phyloP scores from a whole-genome alignment of 2,329 filamentous ascomycete genomes.

The Aspergillus latus region DNA sequence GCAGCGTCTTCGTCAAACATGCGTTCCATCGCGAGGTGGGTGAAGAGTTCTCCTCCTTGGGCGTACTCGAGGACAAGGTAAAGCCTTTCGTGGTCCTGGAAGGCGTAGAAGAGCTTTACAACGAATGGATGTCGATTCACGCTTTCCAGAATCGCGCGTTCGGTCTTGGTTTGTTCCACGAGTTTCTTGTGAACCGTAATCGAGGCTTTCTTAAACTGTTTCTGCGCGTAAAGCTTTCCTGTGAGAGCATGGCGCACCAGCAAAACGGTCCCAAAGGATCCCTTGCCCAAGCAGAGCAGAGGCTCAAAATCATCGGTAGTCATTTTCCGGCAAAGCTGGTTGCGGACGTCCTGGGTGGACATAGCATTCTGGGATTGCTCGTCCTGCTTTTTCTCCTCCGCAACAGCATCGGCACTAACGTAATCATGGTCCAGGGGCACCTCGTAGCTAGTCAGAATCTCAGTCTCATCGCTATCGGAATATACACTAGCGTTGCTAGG shows the following conservation, averaged over 20 bases:
- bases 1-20: constrained; percentile 91
- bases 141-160: constrained; percentile 89
- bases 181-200: constrained; percentile 93
- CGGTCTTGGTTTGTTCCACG: constrained; percentile 95
- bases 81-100: constrained; percentile 96
- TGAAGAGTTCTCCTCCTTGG: constrained; percentile 93
- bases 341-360: constrained; percentile 57
- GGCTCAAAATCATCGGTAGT: constrained; percentile 85
- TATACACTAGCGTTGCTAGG: constrained; percentile 60
- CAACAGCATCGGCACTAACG: constrained; percentile 59
- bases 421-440: constrained; percentile 83
- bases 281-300: constrained; percentile 89
- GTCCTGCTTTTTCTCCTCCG: constrained; percentile 26
- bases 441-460: constrained; percentile 78
- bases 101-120: constrained; percentile 96
- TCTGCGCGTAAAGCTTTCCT: constrained; percentile 91
- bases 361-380: constrained; percentile 38
- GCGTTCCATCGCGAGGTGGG: constrained; percentile 87
- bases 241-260: constrained; percentile 87
- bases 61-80: constrained; percentile 98
- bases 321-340: constrained; percentile 72
- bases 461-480: constrained; percentile 65
- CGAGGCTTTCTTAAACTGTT: constrained; percentile 97
- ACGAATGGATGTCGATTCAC: constrained; percentile 97
- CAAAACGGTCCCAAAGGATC: constrained; percentile 91